Conservation (phyloP, 2,329 filamentous ascomycete genomes). For the Aureobasidium sp. region DNA sequence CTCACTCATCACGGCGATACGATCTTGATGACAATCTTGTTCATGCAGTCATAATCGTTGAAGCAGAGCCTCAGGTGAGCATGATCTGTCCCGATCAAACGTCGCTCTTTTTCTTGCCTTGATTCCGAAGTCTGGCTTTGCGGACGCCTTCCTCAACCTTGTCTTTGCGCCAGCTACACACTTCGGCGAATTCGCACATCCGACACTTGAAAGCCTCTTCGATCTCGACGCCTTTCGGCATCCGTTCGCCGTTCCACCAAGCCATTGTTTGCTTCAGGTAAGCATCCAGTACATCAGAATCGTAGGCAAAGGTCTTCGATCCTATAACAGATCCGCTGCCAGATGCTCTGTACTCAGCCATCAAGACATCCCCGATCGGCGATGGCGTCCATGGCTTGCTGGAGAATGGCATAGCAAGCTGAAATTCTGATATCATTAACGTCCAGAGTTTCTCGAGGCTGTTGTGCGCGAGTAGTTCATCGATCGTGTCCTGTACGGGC, state of each 20-base stretch:
- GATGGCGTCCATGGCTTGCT: slow-evolving; percentile 47
- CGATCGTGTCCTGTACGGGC: slow-evolving; percentile 35
- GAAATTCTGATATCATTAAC: slow-evolving; percentile 56
- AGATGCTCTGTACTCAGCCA: slow-evolving; percentile 47
- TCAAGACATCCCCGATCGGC: slow-evolving; percentile 48
- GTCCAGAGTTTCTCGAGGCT: slow-evolving; percentile 54
- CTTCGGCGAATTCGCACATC: slow-evolving; percentile 72
- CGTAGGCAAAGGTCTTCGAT: slow-evolving; percentile 57
- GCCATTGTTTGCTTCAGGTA: slow-evolving; percentile 65
- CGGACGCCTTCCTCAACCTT: slow-evolving; percentile 55
- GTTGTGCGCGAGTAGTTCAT: slow-evolving; percentile 51
- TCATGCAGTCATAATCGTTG: background rate
- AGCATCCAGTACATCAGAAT: slow-evolving; percentile 52
- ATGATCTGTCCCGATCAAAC: slow-evolving; percentile 9
- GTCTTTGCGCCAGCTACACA: slow-evolving; percentile 68
- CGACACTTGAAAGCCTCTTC: slow-evolving; percentile 86
- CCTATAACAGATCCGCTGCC: slow-evolving; percentile 48
- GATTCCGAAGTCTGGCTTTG: slow-evolving; percentile 21
- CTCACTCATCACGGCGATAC: background rate
- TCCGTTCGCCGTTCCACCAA: slow-evolving; percentile 81
- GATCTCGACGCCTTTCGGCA: slow-evolving; percentile 66
- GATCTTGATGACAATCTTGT: background rate
- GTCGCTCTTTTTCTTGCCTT: slow-evolving; percentile 15
- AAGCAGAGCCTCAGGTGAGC: background rate
- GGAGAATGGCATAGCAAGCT: slow-evolving; percentile 29